Conservation (phyloP, 1,139 yeast species). For the Candida sojae region DNA sequence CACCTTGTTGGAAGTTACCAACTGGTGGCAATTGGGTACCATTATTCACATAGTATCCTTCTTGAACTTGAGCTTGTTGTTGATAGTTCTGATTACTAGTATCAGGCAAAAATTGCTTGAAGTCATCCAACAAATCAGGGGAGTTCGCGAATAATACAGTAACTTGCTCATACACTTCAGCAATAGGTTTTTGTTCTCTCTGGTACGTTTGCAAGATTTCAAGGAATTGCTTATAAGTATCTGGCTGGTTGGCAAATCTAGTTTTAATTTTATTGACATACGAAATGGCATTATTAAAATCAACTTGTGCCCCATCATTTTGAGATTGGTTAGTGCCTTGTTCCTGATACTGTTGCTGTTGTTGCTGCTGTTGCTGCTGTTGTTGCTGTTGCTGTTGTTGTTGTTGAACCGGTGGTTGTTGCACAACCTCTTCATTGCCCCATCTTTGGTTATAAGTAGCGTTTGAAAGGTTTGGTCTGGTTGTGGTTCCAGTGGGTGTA, state of each 20-base stretch:
- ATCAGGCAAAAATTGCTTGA: conserved; percentile 93
- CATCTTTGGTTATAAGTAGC: conserved; percentile 24
- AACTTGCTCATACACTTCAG: conserved; percentile 93
- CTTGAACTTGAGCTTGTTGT: conserved; percentile 13
- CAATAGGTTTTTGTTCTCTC: conserved; percentile 91
- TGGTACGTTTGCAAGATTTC: conserved; percentile 96
- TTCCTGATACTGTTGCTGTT: conserved; percentile 16
- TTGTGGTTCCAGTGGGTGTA: conserved; percentile 90
- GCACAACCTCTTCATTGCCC: conserved; percentile 19
- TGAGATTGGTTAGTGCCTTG: conserved; percentile 23
- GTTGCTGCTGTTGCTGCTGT: conserved; percentile 15
- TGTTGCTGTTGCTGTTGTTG: conserved; percentile 20
- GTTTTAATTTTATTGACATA: conserved; percentile 96
- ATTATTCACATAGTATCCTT: conserved; percentile 24
- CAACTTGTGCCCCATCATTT: conserved; percentile 76
- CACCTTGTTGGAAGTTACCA: conserved; percentile 84
- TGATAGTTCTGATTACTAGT: conserved; percentile 50
- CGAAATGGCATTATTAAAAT: conserved; percentile 94
- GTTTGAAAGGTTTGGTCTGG: conserved; percentile 54
- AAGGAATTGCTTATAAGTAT: conserved; percentile 88
- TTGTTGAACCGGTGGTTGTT: conserved; percentile 13
- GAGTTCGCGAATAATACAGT: conserved; percentile 87
- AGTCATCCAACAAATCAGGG: conserved; percentile 92
- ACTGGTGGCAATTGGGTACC: conserved; percentile 83
- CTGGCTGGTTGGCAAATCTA: conserved; percentile 92